A percentile compares a stretch with the other conserved stretches of the same genome.
These are phyloP conservation scores for Clarkia xantiana DNA, from an alignment of 345 rosid species.

Conservation along the genomic window DNA sequence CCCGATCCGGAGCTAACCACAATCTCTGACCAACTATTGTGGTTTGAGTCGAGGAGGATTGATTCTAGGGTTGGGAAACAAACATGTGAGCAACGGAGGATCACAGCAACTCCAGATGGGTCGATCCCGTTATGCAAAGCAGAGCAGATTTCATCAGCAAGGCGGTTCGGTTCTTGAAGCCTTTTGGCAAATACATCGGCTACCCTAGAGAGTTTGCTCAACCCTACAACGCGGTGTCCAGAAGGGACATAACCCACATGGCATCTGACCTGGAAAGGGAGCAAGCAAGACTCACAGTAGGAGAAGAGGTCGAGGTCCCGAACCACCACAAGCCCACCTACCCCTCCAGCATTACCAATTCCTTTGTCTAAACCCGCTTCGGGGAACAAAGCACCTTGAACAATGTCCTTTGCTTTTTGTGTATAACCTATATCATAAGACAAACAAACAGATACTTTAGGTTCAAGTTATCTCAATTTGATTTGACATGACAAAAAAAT, in stretches of 20 bases:
- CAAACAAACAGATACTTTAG: neutral
- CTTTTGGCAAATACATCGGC: conserved; percentile 76
- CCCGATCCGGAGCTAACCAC: conserved; percentile 61
- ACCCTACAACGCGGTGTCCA: conserved; percentile 61
- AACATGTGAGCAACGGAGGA: conserved; percentile 74
- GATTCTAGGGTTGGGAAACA: conserved; percentile 51
- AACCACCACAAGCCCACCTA: conserved; percentile 78
- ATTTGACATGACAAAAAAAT: too few species aligned
- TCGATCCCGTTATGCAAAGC: conserved; percentile 67
- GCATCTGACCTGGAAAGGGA: conserved; percentile 76
- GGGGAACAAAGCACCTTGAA: conserved; percentile 83
- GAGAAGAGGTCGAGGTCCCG: conserved; percentile 82
- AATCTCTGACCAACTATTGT: conserved; percentile 40
- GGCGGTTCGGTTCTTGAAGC: conserved; percentile 74
- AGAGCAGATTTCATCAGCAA: conserved; percentile 60
- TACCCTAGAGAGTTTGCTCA: conserved; percentile 89
- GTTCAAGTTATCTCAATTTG: neutral
- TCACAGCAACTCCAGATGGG: conserved; percentile 78
- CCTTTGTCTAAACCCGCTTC: conserved; percentile 65
- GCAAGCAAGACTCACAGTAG: conserved; percentile 83
- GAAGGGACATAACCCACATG: conserved; percentile 87
- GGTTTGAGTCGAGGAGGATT: conserved; percentile 27
- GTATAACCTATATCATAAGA: conserved; percentile 41
- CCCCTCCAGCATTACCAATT: conserved; percentile 78
- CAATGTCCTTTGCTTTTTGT: conserved; percentile 53